Percentiles rank a stretch among this genome's conserved stretches.
Evolutionary conservation across 2,329 filamentous ascomycete genomes (phyloP).

Genomic region (Neocucurbitaria cava): DNA sequence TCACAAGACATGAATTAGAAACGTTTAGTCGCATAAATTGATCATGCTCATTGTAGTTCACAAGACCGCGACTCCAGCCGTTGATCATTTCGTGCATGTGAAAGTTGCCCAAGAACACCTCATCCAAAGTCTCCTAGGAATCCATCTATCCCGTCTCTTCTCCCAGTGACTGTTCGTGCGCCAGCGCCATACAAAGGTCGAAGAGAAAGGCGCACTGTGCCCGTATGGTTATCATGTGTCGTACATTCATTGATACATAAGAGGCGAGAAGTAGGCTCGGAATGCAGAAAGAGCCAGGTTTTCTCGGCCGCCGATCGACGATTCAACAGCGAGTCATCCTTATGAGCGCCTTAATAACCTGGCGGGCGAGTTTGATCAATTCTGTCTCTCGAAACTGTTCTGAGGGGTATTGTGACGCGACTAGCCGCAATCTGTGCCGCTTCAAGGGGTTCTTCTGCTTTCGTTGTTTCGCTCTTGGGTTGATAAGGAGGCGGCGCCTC

Average conservation of each 20-base stretch:
- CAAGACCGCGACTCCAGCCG: no score
- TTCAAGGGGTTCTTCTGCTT: constrained; percentile 12
- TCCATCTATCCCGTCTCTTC: no score
- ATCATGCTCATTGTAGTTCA: no score
- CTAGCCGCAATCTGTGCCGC: constrained; percentile 2
- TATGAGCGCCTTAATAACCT: constrained; percentile 39
- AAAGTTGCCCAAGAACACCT: no score
- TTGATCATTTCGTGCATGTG: no score
- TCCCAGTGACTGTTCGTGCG: neutral
- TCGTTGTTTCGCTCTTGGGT: constrained; percentile 37
- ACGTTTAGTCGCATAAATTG: no score
- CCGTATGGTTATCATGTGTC: neutral
- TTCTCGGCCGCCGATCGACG: no score
- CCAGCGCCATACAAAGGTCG: neutral
- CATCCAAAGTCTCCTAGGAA: no score
- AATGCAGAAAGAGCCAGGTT: neutral
- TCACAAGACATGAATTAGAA: no score
- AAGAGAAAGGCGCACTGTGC: neutral
- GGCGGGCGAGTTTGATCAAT: constrained; percentile 45
- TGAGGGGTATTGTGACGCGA: constrained; percentile 45
- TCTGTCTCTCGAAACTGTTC: constrained; percentile 47
- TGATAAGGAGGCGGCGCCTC: constrained; percentile 71
- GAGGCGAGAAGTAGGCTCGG: neutral
- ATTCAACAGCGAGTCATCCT: neutral
- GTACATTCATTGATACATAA: neutral